Percentiles rank a stretch among this genome's conserved stretches.
Evolutionary conservation across 345 rosid species (phyloP).

Genomic region (Bruguiera sexangula): DNA sequence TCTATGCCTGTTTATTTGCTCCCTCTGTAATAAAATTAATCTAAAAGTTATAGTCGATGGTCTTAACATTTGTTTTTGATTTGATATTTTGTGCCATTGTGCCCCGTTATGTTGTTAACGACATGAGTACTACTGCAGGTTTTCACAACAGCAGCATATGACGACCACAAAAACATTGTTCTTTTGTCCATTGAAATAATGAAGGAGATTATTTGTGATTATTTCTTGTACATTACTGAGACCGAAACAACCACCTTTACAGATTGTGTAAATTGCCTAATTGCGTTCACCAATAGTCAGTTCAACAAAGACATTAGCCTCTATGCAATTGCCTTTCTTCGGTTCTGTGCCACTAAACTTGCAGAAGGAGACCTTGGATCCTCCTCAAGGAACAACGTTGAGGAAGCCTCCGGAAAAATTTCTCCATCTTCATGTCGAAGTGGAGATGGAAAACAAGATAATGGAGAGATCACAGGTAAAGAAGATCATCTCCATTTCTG

Average conservation of each 20-base stretch:
- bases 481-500: too few species aligned
- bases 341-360: slow-evolving; percentile 91
- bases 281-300: slow-evolving; percentile 94
- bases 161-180: slow-evolving; percentile 94
- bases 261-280: slow-evolving; percentile 94
- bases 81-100: background rate
- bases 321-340: slow-evolving; percentile 86
- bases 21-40: background rate
- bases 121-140: slow-evolving; percentile 48
- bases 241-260: slow-evolving; percentile 98
- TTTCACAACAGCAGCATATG: slow-evolving; percentile 97
- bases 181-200: slow-evolving; percentile 90
- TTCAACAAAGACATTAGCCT: slow-evolving; percentile 92
- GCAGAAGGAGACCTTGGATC: slow-evolving; percentile 89
- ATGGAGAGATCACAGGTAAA: slow-evolving; percentile 38
- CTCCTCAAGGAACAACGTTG: slow-evolving; percentile 56
- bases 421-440: too few species aligned
- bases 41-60: background rate
- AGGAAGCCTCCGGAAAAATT: slow-evolving; percentile 46
- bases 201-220: slow-evolving; percentile 90
- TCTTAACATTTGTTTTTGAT: background rate
- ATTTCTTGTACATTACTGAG: slow-evolving; percentile 91
- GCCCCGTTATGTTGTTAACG: background rate
- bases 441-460: slow-evolving; percentile 50
- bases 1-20: slow-evolving; percentile 7